A percentile compares a stretch with the other conserved stretches of the same genome.
Evolutionary conservation across 1,139 yeast genomes (phyloP).

Genomic region (Debaryomyces sp.): DNA sequence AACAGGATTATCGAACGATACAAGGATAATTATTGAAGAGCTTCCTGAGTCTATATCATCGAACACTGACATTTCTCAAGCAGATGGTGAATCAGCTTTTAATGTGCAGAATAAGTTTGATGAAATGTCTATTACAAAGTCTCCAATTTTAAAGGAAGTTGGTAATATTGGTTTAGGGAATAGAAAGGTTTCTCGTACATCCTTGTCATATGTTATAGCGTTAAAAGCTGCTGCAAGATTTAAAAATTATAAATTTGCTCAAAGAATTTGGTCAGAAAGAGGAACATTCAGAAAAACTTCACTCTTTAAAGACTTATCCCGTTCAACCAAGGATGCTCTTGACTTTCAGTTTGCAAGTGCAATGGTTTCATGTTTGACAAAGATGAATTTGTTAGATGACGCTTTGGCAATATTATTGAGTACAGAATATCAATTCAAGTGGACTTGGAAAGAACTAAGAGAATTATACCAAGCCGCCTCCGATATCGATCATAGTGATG

Average conservation of each 20-base stretch:
- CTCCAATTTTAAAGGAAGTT: slow-evolving; percentile 29
- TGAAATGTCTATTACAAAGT: slow-evolving; percentile 19
- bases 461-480: slow-evolving; percentile 50
- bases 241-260: slow-evolving; percentile 58
- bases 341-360: slow-evolving; percentile 73
- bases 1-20: slow-evolving; percentile 22
- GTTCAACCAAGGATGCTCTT: slow-evolving; percentile 41
- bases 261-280: slow-evolving; percentile 73
- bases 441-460: slow-evolving; percentile 66
- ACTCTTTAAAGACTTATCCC: slow-evolving; percentile 43
- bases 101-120: slow-evolving; percentile 11
- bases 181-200: slow-evolving; percentile 45
- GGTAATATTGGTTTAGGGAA: slow-evolving; percentile 4
- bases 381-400: slow-evolving; percentile 61
- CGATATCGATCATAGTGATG: slow-evolving; percentile 49
- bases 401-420: slow-evolving; percentile 70
- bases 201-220: slow-evolving; percentile 61
- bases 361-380: slow-evolving; percentile 59
- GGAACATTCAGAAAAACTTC: slow-evolving; percentile 67
- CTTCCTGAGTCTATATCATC: slow-evolving; percentile 20
- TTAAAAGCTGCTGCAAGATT: slow-evolving; percentile 66
- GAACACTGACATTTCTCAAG: slow-evolving; percentile 10
- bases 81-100: slow-evolving; percentile 7
- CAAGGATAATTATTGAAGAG: slow-evolving; percentile 21
- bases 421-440: slow-evolving; percentile 67